Base-by-base conservation (phyloP, 2,329 filamentous ascomycete genomes). In the Rhynchosporium graminicola region DNA sequence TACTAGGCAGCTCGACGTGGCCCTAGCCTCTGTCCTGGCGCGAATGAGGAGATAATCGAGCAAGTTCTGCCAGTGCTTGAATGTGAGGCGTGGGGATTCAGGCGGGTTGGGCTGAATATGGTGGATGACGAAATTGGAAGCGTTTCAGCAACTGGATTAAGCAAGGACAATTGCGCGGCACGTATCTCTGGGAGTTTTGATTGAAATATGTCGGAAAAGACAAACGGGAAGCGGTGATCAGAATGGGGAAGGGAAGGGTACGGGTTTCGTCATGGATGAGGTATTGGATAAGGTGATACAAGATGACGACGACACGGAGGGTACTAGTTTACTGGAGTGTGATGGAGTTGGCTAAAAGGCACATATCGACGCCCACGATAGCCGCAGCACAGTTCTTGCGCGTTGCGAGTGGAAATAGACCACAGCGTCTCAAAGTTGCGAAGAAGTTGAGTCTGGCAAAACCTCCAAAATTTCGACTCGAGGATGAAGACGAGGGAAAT, bases 251-350 rank as follows among this genome's bases (percentile, higher is more conserved):
- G 80, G 83, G 42, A 43, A n/a, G 40, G 40, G 40, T 12, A 43
- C 9, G 40, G 40, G 40, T 12, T 43, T 43, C 15, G 82, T 90
- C 0, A 78, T 91, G 1, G 81, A 83, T 33, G 78, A 83, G 26
- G 82, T 90, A 1, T 80, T 86, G 58, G 88, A 90, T 74, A 89
- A 89, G 71, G 87, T 91, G 0, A 87, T 90, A 0, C 87, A 91
- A 74, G 87, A 90, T 67, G 82, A 84, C 26, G 85, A 87, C 38
- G 80, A 83, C 57, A 83, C 84, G 46, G 87, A 90, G 72, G 87
- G 87, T 0, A 91, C 87, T 0, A 84, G 86, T 0, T 20, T 80
- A 84, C 54, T 90, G 86, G 87, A 82, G 83, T 4, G 82, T 86
- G 65, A 82, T 81, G 67, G 83, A 90, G 71, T 83, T 85, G 0